These are phyloP conservation scores for Dictyostelium firmibasis DNA, from an alignment of 78 protist genomes.

Conservation along the genomic window DNA sequence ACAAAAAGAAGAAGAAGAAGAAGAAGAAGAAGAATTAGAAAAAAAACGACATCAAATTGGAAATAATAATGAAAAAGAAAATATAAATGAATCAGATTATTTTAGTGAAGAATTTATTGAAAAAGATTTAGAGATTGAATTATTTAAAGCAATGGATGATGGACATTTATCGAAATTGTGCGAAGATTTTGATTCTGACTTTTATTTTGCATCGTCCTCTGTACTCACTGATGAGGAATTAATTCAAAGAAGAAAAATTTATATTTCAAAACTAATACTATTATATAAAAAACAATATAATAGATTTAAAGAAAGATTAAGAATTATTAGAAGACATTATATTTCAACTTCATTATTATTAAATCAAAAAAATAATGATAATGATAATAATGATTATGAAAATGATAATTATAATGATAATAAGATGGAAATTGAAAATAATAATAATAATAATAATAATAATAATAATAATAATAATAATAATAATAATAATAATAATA, in stretches of 20 bases:
- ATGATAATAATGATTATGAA: background rate
- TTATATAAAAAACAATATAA: slow-evolving; percentile 53
- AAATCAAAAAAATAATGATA: background rate
- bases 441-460: background rate
- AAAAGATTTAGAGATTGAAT: background rate
- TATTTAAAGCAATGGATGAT: slow-evolving; percentile 15
- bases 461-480: background rate
- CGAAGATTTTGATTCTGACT: slow-evolving; percentile 45
- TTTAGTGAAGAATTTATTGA: slow-evolving; percentile 12
- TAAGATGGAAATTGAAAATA: background rate
- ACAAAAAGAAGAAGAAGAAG: background rate
- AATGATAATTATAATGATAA: background rate
- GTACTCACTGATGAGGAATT: slow-evolving; percentile 31
- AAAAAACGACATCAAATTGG: background rate
- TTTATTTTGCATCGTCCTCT: slow-evolving; percentile 15
- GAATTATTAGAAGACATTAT: slow-evolving; percentile 68
- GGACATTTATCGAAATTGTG: background rate
- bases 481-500: background rate
- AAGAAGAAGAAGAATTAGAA: background rate
- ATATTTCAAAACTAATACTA: slow-evolving; percentile 35
- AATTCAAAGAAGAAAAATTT: slow-evolving; percentile 44
- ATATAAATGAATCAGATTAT: slow-evolving; percentile 7
- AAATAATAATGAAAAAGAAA: background rate
- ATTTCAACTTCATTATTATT: background rate
- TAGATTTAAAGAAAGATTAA: slow-evolving; percentile 58